A percentile compares a stretch with the other conserved stretches of the same genome.
phyloP scores from a whole-genome alignment of 257 asterid genomes.

The Petunia secreta region DNA sequence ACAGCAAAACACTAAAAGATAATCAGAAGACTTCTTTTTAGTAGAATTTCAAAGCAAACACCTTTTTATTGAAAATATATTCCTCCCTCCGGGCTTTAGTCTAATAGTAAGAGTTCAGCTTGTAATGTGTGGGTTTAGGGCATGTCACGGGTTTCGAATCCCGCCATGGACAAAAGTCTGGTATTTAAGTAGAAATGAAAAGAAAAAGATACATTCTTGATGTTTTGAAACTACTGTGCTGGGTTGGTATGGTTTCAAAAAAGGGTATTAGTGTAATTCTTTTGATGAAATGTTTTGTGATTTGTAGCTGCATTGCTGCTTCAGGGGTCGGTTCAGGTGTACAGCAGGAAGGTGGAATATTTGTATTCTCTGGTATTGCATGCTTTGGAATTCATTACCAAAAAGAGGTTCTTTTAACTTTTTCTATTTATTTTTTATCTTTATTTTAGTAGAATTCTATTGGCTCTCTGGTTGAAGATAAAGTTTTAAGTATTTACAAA shows the following conservation, averaged over 20 bases:
- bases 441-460: conserved; percentile 7
- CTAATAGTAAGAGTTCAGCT: too few relatives aligned
- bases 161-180: too few relatives aligned
- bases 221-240: background rate
- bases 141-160: too few relatives aligned
- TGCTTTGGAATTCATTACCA: conserved; percentile 85
- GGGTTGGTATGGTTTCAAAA: background rate
- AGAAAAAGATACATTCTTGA: background rate
- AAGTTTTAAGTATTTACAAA: conserved; percentile 6
- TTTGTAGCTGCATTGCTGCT: conserved; percentile 94
- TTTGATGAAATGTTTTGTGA: conserved; percentile 26
- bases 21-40: background rate
- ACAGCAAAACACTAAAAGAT: background rate
- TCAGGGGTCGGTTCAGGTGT: conserved; percentile 97
- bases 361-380: conserved; percentile 82
- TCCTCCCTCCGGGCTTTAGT: too few relatives aligned
- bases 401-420: conserved; percentile 63
- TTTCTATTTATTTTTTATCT: background rate
- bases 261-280: background rate
- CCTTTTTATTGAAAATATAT: background rate
- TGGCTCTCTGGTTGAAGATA: conserved; percentile 6
- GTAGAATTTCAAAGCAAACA: background rate
- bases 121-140: too few relatives aligned
- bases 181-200: too few relatives aligned
- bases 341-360: conserved; percentile 95